Evolutionary conservation across 441 rosid species (phyloP).

Genomic region (Pelargonium myrrhifolium): DNA sequence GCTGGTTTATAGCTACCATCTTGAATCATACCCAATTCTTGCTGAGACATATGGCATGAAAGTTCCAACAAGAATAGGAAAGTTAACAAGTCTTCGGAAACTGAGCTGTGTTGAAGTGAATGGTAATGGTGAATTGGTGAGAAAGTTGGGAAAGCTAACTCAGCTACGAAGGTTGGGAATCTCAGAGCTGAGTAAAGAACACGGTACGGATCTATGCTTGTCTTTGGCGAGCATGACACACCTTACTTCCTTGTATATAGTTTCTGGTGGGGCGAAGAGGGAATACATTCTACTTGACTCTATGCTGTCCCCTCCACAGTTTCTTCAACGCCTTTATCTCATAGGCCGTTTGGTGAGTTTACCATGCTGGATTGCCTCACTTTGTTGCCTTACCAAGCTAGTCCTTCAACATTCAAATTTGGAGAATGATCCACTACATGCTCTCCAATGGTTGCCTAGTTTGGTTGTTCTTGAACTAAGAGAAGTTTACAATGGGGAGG

Average conservation of each 20-base stretch:
- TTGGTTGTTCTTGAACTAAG: constrained; percentile 14
- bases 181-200: constrained; percentile 13
- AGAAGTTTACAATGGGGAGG: constrained; percentile 15
- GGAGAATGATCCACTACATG: constrained; percentile 8
- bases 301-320: constrained; percentile 12
- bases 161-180: constrained; percentile 12
- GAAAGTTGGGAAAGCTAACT: constrained; percentile 13
- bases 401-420: not conserved
- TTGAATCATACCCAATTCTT: not conserved
- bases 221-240: constrained; percentile 9
- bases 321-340: constrained; percentile 17
- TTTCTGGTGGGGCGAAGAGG: not conserved
- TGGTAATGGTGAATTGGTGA: constrained; percentile 2
- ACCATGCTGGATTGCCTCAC: constrained; percentile 9
- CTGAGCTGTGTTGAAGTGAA: constrained; percentile 10
- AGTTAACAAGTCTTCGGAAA: constrained; percentile 9
- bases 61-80: constrained; percentile 9
- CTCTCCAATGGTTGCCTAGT: constrained; percentile 12
- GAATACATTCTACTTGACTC: not conserved
- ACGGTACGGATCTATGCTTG: constrained; percentile 11
- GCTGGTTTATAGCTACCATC: not conserved
- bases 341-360: constrained; percentile 1
- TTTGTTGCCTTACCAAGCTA: constrained; percentile 8
- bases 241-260: constrained; percentile 10
- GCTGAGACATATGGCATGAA: constrained; percentile 3